A percentile compares a stretch with the other conserved stretches of the same genome.
Evolutionary conservation across 2,329 filamentous ascomycete species (phyloP).

Genomic region (Hypomyces rosellus): DNA sequence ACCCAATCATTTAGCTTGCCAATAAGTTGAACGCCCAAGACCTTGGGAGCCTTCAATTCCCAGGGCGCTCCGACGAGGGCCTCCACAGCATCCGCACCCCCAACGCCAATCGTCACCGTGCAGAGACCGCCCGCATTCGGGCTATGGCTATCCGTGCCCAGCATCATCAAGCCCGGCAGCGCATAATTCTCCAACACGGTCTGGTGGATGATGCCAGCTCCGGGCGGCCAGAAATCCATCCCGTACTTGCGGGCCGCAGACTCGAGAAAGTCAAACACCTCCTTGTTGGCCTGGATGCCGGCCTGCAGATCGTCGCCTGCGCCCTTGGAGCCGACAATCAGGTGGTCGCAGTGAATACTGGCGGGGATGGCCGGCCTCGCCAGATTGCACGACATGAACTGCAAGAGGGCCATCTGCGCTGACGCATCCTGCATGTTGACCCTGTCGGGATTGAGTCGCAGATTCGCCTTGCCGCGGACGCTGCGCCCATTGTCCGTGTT

Average conservation of each 20-base stretch:
- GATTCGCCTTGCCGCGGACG: conserved; percentile 81
- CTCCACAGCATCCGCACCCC: conserved; percentile 94
- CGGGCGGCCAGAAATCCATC: conserved; percentile 93
- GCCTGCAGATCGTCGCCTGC: conserved; percentile 78
- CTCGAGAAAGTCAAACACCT: conserved; percentile 96
- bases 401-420: conserved; percentile 94
- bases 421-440: conserved; percentile 99
- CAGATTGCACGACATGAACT: conserved; percentile 97
- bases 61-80: conserved; percentile 93
- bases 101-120: conserved; percentile 92
- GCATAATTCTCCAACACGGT: conserved; percentile 97
- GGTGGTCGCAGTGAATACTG: conserved; percentile 97
- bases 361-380: conserved; percentile 87
- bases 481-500: conserved; percentile 77
- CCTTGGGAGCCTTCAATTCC: conserved; percentile 92
- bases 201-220: conserved; percentile 94
- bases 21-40: conserved; percentile 78
- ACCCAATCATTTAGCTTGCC: conserved; percentile 87
- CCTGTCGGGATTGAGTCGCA: conserved; percentile 94
- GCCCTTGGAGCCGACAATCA: conserved; percentile 93
- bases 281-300: conserved; percentile 86
- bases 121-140: conserved; percentile 94
- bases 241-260: conserved; percentile 86
- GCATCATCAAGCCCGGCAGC: conserved; percentile 96
- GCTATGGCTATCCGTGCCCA: conserved; percentile 95